phyloP scores from a whole-genome alignment of 495 filamentous ascomycete species.

The Penicillium diatomitis region DNA sequence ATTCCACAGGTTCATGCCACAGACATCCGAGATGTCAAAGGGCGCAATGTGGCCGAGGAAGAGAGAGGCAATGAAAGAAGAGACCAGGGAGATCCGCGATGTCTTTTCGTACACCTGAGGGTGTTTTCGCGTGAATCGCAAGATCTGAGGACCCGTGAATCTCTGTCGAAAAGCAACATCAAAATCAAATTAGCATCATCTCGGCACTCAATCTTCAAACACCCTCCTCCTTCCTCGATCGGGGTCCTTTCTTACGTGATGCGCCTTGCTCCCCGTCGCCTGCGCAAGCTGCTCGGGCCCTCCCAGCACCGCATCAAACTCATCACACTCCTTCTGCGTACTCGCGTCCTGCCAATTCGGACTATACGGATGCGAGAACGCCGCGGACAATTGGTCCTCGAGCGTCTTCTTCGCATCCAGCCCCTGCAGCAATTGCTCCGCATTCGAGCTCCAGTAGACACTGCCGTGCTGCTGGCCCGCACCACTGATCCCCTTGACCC shows the following conservation, averaged over 20 bases:
- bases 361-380: conserved; percentile 78
- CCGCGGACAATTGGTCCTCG: conserved; percentile 59
- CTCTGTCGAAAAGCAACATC: conserved; percentile 42
- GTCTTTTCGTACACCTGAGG: conserved; percentile 75
- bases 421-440: conserved; percentile 51
- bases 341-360: conserved; percentile 98
- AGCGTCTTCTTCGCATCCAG: conserved; percentile 52
- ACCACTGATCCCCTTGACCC: conserved; percentile 75
- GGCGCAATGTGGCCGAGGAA: conserved; percentile 81
- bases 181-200: no score
- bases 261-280: conserved; percentile 82
- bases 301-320: conserved; percentile 67
- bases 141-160: conserved; percentile 96
- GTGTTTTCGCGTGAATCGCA: conserved; percentile 70
- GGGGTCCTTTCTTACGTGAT: conserved; percentile 58
- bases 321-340: conserved; percentile 84
- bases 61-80: conserved; percentile 87
- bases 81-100: conserved; percentile 82
- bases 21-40: conserved; percentile 89
- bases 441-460: conserved; percentile 75
- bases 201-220: neutral
- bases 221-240: neutral
- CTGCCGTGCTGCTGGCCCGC: conserved; percentile 96
- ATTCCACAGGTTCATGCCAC: conserved; percentile 96
- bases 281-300: conserved; percentile 57